Base-by-base conservation (phyloP, 2,329 filamentous ascomycete species). In the Metarhizium robertsii region DNA sequence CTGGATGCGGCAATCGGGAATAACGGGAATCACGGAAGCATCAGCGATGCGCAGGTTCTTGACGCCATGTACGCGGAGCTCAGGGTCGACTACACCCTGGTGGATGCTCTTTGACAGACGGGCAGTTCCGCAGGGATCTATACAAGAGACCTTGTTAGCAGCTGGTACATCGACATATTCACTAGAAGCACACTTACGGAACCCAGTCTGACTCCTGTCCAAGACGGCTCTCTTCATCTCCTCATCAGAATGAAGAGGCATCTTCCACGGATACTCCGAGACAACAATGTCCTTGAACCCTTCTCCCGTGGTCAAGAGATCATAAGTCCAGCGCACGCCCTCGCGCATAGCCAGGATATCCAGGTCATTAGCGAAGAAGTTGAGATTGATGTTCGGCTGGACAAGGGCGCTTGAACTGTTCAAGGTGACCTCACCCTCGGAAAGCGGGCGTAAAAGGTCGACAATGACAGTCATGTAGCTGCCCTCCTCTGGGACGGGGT, bases 371-470 rank as follows among this genome's bases (percentile, higher is more conserved):
- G 72, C 70, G 72, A 79, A 83, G 67, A 79, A 84, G 68, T 83
- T 81, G 65, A 84, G 76, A 64, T 78, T 76, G 64, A 86, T 84
- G 49, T 79, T 71, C 1, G 84, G 79, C 50, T 79, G 75, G 51
- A 78, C 79, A 2, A 80, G 74, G 0, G 83, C 81, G 63, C 86
- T 74, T 0, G 75, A 66, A 2, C 77, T 83, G 58, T 73, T 75
- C 2, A 87, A 75, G 1, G 70, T 77, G 2, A 87, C 81, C 0
- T 75, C 76, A 10, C 84, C 83, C 48, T 67, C 64, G 6, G 72
- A 74, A 0, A 73, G 59, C 14, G 74, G 73, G 67, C 1, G 25
- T 1, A 77, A 62, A 14, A 77, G 64, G 50, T 77, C 74, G 4
- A 77, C 74, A 53, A 86, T 78, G 1, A 85, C 75, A 0, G 79